Percentiles rank a stretch among this genome's conserved stretches.
Conservation (phyloP, 2,329 filamentous ascomycete genomes). For the Aspergillus aculeatinus region DNA sequence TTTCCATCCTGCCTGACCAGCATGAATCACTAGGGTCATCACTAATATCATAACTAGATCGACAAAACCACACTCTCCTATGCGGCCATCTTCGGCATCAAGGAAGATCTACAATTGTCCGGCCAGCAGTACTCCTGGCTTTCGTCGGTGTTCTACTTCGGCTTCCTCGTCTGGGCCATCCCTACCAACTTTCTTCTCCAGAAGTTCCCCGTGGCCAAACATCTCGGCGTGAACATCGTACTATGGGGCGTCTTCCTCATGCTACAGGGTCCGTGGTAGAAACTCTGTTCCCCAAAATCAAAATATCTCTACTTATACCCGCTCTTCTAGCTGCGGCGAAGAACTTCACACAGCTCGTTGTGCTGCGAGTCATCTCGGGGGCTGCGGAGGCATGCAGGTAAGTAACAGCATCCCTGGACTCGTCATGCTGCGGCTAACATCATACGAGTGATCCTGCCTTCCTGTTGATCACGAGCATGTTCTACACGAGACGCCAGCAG, state of each 20-base stretch:
- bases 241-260: conserved; percentile 16
- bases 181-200: conserved; percentile 29
- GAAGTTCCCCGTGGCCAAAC: conserved; percentile 17
- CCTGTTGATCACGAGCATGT: conserved; percentile 56
- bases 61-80: conserved; percentile 38
- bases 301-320: not conserved
- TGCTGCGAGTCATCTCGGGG: conserved; percentile 55
- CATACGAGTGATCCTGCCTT: conserved; percentile 46
- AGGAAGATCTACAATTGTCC: conserved; percentile 44
- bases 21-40: no score
- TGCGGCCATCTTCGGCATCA: conserved; percentile 53
- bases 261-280: conserved; percentile 5
- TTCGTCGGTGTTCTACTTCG: conserved; percentile 45
- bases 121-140: conserved; percentile 43
- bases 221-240: conserved; percentile 15
- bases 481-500: conserved; percentile 51
- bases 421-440: not conserved
- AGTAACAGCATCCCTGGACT: not conserved
- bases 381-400: conserved; percentile 47
- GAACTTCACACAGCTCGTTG: conserved; percentile 52
- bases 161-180: conserved; percentile 35
- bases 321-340: conserved; percentile 42
- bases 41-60: not conserved
- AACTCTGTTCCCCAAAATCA: no score
- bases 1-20: no score